Evolutionary conservation across 305 asterid genomes (phyloP), one percentile per base, ranked within the genome.

Genomic region (Withania somnifera): DNA sequence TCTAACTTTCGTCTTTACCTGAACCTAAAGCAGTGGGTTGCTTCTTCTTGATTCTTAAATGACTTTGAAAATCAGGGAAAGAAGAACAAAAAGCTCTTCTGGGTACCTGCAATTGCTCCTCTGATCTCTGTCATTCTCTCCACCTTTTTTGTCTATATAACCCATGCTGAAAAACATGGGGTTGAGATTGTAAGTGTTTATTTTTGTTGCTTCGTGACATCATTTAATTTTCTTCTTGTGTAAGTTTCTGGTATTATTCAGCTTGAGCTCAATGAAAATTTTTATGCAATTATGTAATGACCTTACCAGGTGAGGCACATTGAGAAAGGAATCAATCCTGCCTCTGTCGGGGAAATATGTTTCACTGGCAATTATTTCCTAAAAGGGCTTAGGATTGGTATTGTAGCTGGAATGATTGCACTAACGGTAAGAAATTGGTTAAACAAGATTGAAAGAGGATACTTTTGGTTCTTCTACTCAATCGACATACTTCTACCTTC

Each of bases 41-140:
- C 80, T 50, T 75, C 4, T 10, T 28, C 28, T 28, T 28, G 63
- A 50, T 50, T 75, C 45, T 28, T 28, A 75, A 75, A 15, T 51
- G 26, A 28, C 24, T 38, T 38, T 10, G n/a, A 78, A 50, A 56
- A 75, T 57, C 86, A 95, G 98, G 98, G 97, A 45, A 93, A 92
- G 83, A 95, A 57, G 90, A 86, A 91, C 83, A 90, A 83, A 88
- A 95, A 90, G 68, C 28, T 88, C 11, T 95, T 93, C 64, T 93
- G 97, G 99, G 24, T 95, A 82, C 84, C 99, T 69, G 99, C 99
- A 82, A 90, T 92, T 64, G 97, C 97, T 52, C 99, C 99, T 3
- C 80, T 95, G 90, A 77, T 90, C 54, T 93, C 98, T 0, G 97
- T 93, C 19, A 82, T 93, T 87, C 66, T 95, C 17, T 83, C 97